Base-by-base conservation (phyloP, 495 filamentous ascomycete genomes). In the Lasiosphaeris hirsuta region DNA sequence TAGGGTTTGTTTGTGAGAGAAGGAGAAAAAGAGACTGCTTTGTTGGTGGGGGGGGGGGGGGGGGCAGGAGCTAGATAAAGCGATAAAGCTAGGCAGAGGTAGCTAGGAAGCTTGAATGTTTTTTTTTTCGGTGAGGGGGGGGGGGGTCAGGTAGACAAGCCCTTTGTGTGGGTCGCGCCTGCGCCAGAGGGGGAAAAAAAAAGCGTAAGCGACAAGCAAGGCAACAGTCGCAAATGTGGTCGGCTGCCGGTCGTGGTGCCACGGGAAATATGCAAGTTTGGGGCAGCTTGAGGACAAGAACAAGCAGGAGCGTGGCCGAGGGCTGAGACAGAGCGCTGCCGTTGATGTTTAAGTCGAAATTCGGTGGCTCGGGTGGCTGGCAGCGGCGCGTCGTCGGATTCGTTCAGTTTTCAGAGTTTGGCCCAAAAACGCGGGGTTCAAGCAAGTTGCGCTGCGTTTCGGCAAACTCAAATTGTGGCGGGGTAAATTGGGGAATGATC, bases 381-480 rank as follows among this genome's bases (percentile, higher is more conserved):
- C 7, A 19, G 42, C 10, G 54, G 19, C 54, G 43, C 54, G 54
- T 48, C 44, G 41, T 23, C 36, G 49, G 23, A 30, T 30, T 30
- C 23, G 23, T 41, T 15, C 39, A 15, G 39, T 41, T 41, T 15
- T 13, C 6, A 47, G 30, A n/a, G 17, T 47, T 42, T 40, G 34
- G 49, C n/a, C 23, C 7, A 18, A 40, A 51, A 56, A 42, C 44
- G 43, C 40, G 43, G 44, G 45, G 45, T 58, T 58, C 39, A 30
- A 30, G 40, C 37, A 38, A 38, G 11, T 23, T 49, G 18, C 45
- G 55, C 39, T 19, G 38, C 38, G 45, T 51, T 46, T 57, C 47
- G 55, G 45, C 46, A 42, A 51, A 57, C 54, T 56, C 54, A 56
- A 48, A 48, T 36, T 36, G 42, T 35, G 46, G 40, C 38, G 56